Percentiles rank a stretch among this genome's conserved stretches.
Evolutionary conservation across 495 filamentous ascomycete genomes (phyloP).

Genomic region (Rostrohypoxylon terebratum): DNA sequence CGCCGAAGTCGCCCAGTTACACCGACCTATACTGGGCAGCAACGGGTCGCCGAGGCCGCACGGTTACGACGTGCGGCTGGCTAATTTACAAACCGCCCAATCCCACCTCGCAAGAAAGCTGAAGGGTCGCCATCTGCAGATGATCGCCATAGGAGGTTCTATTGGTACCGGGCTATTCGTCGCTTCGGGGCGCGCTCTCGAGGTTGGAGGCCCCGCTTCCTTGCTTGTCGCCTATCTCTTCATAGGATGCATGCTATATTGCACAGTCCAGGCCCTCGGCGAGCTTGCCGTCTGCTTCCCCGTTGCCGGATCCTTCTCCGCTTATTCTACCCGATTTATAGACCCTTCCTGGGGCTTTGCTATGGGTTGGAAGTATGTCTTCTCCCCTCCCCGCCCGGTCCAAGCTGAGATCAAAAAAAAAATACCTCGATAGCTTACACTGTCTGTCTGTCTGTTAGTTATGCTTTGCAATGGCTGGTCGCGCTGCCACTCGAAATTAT

Average conservation of each 20-base stretch:
- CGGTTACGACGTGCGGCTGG: conserved; percentile 79
- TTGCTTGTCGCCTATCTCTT: conserved; percentile 83
- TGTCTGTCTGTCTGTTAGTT: conserved; percentile 59
- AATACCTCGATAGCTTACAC: conserved; percentile 18
- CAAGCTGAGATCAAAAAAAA: background rate
- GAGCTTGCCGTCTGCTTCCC: conserved; percentile 94
- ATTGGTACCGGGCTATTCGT: conserved; percentile 97
- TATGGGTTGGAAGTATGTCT: conserved; percentile 91
- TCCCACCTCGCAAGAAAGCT: conserved; percentile 80
- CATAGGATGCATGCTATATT: conserved; percentile 91
- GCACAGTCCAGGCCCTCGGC: conserved; percentile 89
- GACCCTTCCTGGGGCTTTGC: conserved; percentile 98
- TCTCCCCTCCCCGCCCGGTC: background rate
- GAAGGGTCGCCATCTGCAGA: conserved; percentile 90
- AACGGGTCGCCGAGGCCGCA: conserved; percentile 47
- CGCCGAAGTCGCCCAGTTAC: conserved; percentile 41
- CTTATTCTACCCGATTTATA: conserved; percentile 91
- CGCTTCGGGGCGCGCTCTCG: conserved; percentile 81
- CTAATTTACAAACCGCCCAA: conserved; percentile 78
- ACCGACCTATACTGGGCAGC: conserved; percentile 40
- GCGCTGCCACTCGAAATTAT: conserved; percentile 92
- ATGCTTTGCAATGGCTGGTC: conserved; percentile 93
- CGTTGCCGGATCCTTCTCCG: conserved; percentile 90
- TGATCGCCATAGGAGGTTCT: conserved; percentile 96
- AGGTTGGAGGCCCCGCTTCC: conserved; percentile 84